phyloP scores from a whole-genome alignment of 2,329 filamentous ascomycete species.

The Cladosporium sp. region DNA sequence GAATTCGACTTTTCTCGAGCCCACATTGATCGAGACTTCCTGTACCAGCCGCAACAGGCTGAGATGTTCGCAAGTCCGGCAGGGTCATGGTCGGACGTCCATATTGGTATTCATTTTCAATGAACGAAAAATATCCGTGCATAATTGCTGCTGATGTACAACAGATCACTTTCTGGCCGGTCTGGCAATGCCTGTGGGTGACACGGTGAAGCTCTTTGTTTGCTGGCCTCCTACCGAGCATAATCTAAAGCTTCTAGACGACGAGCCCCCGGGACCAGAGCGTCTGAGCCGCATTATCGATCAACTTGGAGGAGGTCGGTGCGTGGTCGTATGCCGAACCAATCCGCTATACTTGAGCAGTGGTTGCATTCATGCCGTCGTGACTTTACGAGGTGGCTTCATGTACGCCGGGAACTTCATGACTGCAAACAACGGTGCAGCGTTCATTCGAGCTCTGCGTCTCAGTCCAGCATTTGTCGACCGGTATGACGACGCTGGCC shows the following conservation, averaged over 20 bases:
- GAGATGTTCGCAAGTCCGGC: constrained; percentile 10
- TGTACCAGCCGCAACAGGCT: constrained; percentile 3
- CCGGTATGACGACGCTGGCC: constrained; percentile 10
- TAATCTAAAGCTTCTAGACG: constrained; percentile 13
- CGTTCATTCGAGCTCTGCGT: constrained; percentile 12
- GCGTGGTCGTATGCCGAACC: constrained; percentile 7
- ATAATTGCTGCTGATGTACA: constrained; percentile 5
- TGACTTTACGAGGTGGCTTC: constrained; percentile 10
- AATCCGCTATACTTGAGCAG: constrained; percentile 11
- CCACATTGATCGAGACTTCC: constrained; percentile 10
- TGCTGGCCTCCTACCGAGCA: constrained; percentile 13
- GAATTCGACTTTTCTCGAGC: constrained; percentile 11
- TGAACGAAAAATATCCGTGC: constrained; percentile 1
- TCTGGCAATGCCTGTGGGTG: constrained; percentile 10
- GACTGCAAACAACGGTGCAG: constrained; percentile 8
- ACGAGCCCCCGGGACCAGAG: constrained; percentile 10
- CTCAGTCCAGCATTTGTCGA: constrained; percentile 10
- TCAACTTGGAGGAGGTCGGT: neutral
- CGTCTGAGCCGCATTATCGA: constrained; percentile 9
- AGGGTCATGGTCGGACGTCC: constrained; percentile 11
- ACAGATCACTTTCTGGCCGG: constrained; percentile 12
- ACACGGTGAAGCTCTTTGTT: constrained; percentile 12
- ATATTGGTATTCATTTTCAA: constrained; percentile 11
- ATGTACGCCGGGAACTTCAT: constrained; percentile 13
- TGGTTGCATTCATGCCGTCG: constrained; percentile 10